Evolutionary conservation across 495 filamentous ascomycete species (phyloP), one percentile per base, ranked within the genome.

Genomic region (Xylaria cubensis): DNA sequence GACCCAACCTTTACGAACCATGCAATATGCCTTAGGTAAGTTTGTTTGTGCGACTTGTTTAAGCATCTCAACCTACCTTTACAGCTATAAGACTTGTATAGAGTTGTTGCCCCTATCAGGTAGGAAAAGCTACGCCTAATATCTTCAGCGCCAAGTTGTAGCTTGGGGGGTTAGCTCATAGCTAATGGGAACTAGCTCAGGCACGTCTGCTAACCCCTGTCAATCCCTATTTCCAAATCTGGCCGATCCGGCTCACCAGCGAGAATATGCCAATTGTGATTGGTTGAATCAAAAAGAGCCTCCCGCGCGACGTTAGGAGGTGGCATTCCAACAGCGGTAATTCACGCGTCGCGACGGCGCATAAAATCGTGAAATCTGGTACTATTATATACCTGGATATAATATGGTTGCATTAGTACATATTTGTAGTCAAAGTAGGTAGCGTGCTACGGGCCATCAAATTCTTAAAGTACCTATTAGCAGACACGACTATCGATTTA

Each of bases 171-270:
- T 10, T 44, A 44, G 55, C 26, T 58, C n/a, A 24, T 39, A 21
- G 36, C 62, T 15, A 32, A 29, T 32, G 42, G 15, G 24, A 32
- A n/a, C 13, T 65, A 48, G 63, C 63, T 65, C 42, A 44, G 65
- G 48, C 32, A 53, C 51, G 32, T 29, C 39, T 46, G 4, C 48
- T 6, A 21, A 34, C 67, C 67, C 67, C 46, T 69, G 67, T n/a
- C 19, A n/a, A 61, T 36, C 56, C 42, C 36, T 42, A 61, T 59
- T 69, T 69, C 67, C 67, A 62, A 50, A 69, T 61, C 67, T 62
- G 42, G 55, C 29, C 63, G 55, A 69, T 69, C 41, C 15, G 55
- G 19, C 13, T 44, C 67, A 42, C 67, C 56, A 69, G 56, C 26
- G 32, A 24, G 41, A 10, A 26, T 5, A 13, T 42, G 19, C 4